These are phyloP conservation scores for Verticillium longisporum DNA, from an alignment of 2,329 filamentous ascomycete genomes.

Conservation along the genomic window DNA sequence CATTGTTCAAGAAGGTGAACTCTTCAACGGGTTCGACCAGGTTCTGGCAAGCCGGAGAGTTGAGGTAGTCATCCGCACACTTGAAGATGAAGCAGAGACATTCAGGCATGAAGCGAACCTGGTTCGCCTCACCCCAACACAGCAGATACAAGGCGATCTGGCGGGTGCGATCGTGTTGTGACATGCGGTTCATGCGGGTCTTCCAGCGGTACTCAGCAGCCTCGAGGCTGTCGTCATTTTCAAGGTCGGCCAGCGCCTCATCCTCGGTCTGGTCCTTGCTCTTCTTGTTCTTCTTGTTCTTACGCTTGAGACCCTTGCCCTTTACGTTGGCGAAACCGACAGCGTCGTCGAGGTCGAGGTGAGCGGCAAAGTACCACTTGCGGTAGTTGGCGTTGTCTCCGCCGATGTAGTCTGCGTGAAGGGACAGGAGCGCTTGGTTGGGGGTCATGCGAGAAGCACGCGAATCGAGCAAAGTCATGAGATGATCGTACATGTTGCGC, in stretches of 20 bases:
- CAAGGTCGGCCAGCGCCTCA: slow-evolving; percentile 75
- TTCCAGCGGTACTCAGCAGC: slow-evolving; percentile 98
- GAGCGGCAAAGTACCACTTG: slow-evolving; percentile 97
- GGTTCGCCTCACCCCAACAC: slow-evolving; percentile 97
- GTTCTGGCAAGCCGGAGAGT: slow-evolving; percentile 89
- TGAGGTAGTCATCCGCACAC: slow-evolving; percentile 92
- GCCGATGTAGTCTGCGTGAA: slow-evolving; percentile 97
- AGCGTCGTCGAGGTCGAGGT: slow-evolving; percentile 91
- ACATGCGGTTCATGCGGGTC: slow-evolving; percentile 99
- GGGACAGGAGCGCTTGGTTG: slow-evolving; percentile 89
- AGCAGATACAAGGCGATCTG: slow-evolving; percentile 89
- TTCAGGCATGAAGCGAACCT: slow-evolving; percentile 97
- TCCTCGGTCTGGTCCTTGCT: slow-evolving; percentile 67
- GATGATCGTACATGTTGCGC: slow-evolving; percentile 99
- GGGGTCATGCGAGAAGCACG: slow-evolving; percentile 97
- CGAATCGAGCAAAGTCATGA: slow-evolving; percentile 94
- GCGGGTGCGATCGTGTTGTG: slow-evolving; percentile 89
- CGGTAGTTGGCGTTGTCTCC: slow-evolving; percentile 98
- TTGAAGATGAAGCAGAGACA: slow-evolving; percentile 98
- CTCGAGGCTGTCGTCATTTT: slow-evolving; percentile 94
- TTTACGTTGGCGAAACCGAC: slow-evolving; percentile 97
- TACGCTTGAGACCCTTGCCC: slow-evolving; percentile 69
- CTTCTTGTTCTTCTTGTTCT: slow-evolving; percentile 70
- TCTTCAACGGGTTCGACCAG: slow-evolving; percentile 89
- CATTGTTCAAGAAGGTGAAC: slow-evolving; percentile 88